A percentile compares a stretch with the other conserved stretches of the same genome.
Conservation (phyloP, 176 grass and related monocot species). For the Carex myosuroides region DNA sequence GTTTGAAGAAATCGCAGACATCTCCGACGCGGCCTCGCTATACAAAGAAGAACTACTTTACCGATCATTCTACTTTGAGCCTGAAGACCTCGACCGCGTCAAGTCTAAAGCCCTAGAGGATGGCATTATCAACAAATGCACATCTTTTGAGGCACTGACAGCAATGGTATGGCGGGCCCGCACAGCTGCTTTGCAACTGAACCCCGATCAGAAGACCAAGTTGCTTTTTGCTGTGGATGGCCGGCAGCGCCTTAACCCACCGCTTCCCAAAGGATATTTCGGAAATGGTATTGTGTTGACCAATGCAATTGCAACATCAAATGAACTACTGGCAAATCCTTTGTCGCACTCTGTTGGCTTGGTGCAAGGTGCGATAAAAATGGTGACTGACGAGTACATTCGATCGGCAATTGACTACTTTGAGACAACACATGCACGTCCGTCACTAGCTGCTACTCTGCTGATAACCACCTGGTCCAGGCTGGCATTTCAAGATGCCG, state of each 20-base stretch:
- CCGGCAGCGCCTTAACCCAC: constrained; percentile 44
- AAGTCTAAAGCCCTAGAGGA: constrained; percentile 40
- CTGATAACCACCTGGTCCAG: constrained; percentile 88
- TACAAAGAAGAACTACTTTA: constrained; percentile 56
- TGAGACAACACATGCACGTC: constrained; percentile 64
- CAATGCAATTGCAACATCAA: constrained; percentile 42
- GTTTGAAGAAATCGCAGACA: constrained; percentile 72
- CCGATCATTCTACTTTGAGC: constrained; percentile 71
- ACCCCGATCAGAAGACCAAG: constrained; percentile 61
- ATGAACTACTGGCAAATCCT: constrained; percentile 41
- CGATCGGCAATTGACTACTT: constrained; percentile 89
- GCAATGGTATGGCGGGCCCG: constrained; percentile 77
- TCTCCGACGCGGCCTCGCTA: constrained; percentile 45
- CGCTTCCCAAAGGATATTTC: constrained; percentile 62
- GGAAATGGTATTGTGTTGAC: constrained; percentile 87
- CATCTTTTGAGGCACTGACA: constrained; percentile 81
- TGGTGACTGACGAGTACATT: constrained; percentile 89
- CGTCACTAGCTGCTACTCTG: constrained; percentile 75
- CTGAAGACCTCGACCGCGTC: constrained; percentile 46
- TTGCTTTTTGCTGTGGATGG: constrained; percentile 93
- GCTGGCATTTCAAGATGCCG: constrained; percentile 64
- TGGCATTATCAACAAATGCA: constrained; percentile 36
- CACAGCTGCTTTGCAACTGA: constrained; percentile 42
- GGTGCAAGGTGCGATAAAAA: constrained; percentile 54
- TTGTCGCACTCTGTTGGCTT: constrained; percentile 40